Evolutionary conservation across 331 rosid genomes (phyloP).

Genomic region (Malus hybrid): DNA sequence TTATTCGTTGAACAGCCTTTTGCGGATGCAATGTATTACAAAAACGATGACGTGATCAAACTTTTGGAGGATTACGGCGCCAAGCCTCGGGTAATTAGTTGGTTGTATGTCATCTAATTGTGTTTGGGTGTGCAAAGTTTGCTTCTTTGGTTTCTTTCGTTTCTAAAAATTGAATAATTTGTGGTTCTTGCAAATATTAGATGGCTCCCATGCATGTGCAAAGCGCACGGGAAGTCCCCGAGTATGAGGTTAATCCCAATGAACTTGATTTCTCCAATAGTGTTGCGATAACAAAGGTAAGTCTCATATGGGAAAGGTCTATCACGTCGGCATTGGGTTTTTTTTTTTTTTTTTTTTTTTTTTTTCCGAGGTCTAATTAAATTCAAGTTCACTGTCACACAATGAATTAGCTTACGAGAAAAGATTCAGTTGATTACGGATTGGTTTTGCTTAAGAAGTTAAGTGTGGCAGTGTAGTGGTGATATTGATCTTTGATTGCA

Average conservation of each 20-base stretch:
- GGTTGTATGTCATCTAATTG: background rate
- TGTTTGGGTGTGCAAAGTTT: background rate
- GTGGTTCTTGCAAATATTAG: constrained; percentile 21
- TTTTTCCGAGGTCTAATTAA: background rate
- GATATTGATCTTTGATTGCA: background rate
- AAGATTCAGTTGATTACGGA: background rate
- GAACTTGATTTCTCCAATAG: constrained; percentile 85
- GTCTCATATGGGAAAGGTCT: background rate
- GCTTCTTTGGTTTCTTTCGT: background rate
- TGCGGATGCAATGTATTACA: constrained; percentile 84
- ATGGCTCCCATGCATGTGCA: constrained; percentile 85
- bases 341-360: background rate
- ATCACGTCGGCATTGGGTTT: background rate
- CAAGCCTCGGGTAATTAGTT: constrained; percentile 42
- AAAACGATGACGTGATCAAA: constrained; percentile 62
- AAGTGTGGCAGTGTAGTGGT: background rate
- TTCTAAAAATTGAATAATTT: background rate
- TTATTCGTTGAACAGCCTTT: constrained; percentile 53
- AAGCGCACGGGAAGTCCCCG: constrained; percentile 73
- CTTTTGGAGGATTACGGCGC: constrained; percentile 87
- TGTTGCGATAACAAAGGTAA: constrained; percentile 68
- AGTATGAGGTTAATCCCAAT: constrained; percentile 70
- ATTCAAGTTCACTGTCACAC: background rate
- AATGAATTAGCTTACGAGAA: background rate
- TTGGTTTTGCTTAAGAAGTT: background rate